A percentile compares a stretch with the other conserved stretches of the same genome.
Conservation (phyloP, 257 asterid genomes). For the Anisodus acutangulus region DNA sequence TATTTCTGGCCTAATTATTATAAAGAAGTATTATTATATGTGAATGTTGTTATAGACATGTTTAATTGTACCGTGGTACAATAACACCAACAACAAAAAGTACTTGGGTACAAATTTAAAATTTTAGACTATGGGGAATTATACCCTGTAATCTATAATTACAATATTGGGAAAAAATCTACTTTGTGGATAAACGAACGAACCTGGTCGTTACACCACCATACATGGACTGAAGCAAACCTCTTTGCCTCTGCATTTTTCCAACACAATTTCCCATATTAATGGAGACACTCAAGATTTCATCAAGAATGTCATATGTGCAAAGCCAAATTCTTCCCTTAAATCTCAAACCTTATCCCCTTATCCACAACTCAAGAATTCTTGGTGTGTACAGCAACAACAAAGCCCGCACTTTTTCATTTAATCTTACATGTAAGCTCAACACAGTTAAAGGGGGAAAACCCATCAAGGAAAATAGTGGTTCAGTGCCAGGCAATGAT, state of each 20-base stretch:
- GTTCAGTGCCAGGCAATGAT: constrained; percentile 66
- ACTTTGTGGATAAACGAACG: constrained; percentile 2
- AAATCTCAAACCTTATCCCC: constrained; percentile 22
- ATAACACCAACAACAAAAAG: too few relatives aligned
- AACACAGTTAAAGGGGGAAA: constrained; percentile 46
- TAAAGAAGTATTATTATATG: too few relatives aligned
- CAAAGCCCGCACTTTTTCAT: constrained; percentile 40
- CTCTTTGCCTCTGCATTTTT: not conserved
- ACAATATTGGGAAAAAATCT: not conserved
- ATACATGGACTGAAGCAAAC: constrained; percentile 21
- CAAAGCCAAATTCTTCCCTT: constrained; percentile 13
- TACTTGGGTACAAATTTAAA: too few relatives aligned
- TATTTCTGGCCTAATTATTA: too few relatives aligned
- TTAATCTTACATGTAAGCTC: constrained; percentile 54
- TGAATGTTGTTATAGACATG: too few relatives aligned
- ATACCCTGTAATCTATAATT: too few relatives aligned
- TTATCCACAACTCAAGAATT: constrained; percentile 35
- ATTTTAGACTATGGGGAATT: too few relatives aligned
- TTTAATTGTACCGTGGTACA: too few relatives aligned
- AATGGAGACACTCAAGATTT: constrained; percentile 21
- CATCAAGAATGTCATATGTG: not conserved
- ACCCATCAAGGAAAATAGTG: constrained; percentile 41
- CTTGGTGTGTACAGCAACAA: constrained; percentile 35
- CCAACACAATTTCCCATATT: not conserved
- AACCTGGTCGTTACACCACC: not conserved